Conservation (phyloP, 2,329 filamentous ascomycete species). For the Onygenales sp. region DNA sequence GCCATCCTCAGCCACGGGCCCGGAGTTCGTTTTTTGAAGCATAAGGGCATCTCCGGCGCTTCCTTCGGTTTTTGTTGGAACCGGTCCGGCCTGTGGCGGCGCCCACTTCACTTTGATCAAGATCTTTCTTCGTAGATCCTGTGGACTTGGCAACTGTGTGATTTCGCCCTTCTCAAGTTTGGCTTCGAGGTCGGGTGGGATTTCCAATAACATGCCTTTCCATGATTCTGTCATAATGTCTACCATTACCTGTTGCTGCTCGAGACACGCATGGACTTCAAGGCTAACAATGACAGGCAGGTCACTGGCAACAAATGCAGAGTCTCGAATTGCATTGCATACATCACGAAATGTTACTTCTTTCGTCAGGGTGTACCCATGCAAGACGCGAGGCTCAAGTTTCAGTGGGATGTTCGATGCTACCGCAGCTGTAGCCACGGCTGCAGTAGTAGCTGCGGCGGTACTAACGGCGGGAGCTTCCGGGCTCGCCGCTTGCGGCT, state of each 20-base stretch:
- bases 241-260: conserved; percentile 88
- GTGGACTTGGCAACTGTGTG: conserved; percentile 54
- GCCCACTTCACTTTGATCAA: conserved; percentile 69
- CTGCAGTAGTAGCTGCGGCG: conserved; percentile 20
- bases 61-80: conserved; percentile 13
- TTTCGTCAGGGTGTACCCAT: conserved; percentile 78
- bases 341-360: conserved; percentile 83
- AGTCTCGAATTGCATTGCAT: conserved; percentile 67
- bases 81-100: conserved; percentile 33
- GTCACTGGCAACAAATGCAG: conserved; percentile 65
- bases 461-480: conserved; percentile 7
- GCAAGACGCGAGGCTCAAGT: conserved; percentile 69
- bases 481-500: not conserved
- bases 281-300: conserved; percentile 85
- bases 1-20: conserved; percentile 32
- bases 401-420: conserved; percentile 1
- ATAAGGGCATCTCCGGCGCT: conserved; percentile 11
- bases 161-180: conserved; percentile 31
- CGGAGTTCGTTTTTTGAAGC: conserved; percentile 14
- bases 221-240: conserved; percentile 88
- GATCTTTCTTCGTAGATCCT: conserved; percentile 68
- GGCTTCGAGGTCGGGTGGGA: conserved; percentile 46
- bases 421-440: not conserved
- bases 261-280: conserved; percentile 73
- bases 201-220: conserved; percentile 62